These are phyloP conservation scores for Fusarium musae DNA, from an alignment of 2,329 filamentous ascomycete genomes.

Conservation along the genomic window DNA sequence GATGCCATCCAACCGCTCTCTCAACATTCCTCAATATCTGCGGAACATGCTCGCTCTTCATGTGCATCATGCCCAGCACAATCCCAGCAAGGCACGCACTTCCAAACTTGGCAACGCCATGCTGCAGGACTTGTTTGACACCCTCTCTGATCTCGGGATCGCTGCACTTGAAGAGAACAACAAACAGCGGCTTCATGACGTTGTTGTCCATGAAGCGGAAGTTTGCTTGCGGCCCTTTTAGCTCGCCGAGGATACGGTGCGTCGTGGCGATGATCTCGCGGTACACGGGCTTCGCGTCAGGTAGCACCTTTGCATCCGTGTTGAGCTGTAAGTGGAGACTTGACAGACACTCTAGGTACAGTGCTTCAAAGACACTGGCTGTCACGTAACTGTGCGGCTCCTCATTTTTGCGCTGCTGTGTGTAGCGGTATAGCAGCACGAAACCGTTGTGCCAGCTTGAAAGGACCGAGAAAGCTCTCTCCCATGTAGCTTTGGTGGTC, in stretches of 20 bases:
- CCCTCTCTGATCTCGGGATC: slow-evolving; percentile 17
- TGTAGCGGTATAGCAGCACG: slow-evolving; percentile 20
- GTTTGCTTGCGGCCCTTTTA: background rate
- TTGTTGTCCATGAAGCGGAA: slow-evolving; percentile 28
- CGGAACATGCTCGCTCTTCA: slow-evolving; percentile 14
- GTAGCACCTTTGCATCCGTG: slow-evolving; percentile 22
- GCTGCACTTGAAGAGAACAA: slow-evolving; percentile 37
- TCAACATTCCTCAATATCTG: slow-evolving; percentile 35
- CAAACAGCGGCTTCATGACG: slow-evolving; percentile 31
- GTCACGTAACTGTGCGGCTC: slow-evolving; percentile 22
- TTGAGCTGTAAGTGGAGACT: slow-evolving; percentile 17
- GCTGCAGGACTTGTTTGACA: slow-evolving; percentile 21
- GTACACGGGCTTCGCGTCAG: slow-evolving; percentile 29
- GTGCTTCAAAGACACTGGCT: slow-evolving; percentile 32
- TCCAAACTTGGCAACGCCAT: slow-evolving; percentile 3
- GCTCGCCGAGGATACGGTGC: slow-evolving; percentile 3
- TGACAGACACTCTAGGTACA: slow-evolving; percentile 34
- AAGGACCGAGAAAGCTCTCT: slow-evolving; percentile 10
- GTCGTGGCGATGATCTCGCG: slow-evolving; percentile 33
- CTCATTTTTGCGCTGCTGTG: slow-evolving; percentile 2
- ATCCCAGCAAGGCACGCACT: slow-evolving; percentile 18
- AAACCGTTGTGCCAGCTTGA: slow-evolving; percentile 34
- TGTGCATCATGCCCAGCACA: slow-evolving; percentile 31
- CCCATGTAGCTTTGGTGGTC: slow-evolving; percentile 7
- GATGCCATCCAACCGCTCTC: slow-evolving; percentile 35